Percentiles rank a stretch among this genome's conserved stretches.
Conservation (phyloP, 2,329 filamentous ascomycete genomes). For the Sporothrix humicola region DNA sequence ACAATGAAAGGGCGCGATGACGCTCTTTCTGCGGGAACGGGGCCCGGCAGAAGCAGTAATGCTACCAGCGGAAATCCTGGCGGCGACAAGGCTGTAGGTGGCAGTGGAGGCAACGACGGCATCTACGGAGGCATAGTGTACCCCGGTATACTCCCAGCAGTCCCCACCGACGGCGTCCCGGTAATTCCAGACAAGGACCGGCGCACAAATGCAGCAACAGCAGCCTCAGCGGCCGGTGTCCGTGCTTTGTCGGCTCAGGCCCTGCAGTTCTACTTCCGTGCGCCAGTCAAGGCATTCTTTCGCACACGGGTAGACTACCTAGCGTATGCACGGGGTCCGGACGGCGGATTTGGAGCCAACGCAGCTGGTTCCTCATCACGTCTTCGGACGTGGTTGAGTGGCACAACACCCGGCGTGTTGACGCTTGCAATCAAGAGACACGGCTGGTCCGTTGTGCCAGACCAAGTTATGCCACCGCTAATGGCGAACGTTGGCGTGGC, state of each 20-base stretch:
- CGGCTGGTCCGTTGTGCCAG: conserved; percentile 75
- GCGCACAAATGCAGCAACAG: conserved; percentile 64
- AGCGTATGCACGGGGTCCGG: conserved; percentile 60
- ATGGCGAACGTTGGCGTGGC: conserved; percentile 76
- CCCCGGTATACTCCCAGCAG: conserved; percentile 53
- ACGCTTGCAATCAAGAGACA: conserved; percentile 70
- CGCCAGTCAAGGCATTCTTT: conserved; percentile 92
- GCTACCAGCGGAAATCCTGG: not conserved
- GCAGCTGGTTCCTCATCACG: conserved; percentile 41
- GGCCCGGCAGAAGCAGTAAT: not conserved
- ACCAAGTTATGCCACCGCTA: conserved; percentile 77
- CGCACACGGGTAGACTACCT: conserved; percentile 85
- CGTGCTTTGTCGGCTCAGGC: conserved; percentile 83
- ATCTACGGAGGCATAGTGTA: conserved; percentile 30
- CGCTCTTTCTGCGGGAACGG: conserved; percentile 31
- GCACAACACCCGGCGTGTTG: conserved; percentile 72
- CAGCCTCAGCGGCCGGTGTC: conserved; percentile 83
- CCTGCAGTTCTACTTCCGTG: conserved; percentile 89
- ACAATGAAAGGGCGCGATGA: conserved; percentile 38
- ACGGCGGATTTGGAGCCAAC: conserved; percentile 25
- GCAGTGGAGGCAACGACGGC: conserved; percentile 12
- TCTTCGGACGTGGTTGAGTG: conserved; percentile 59
- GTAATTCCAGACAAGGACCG: conserved; percentile 54
- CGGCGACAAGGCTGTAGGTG: not conserved
- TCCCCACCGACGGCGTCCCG: conserved; percentile 46